These are phyloP conservation scores for Sporothrix pseudoabietina DNA, from an alignment of 2,329 filamentous ascomycete genomes.

Conservation along the genomic window DNA sequence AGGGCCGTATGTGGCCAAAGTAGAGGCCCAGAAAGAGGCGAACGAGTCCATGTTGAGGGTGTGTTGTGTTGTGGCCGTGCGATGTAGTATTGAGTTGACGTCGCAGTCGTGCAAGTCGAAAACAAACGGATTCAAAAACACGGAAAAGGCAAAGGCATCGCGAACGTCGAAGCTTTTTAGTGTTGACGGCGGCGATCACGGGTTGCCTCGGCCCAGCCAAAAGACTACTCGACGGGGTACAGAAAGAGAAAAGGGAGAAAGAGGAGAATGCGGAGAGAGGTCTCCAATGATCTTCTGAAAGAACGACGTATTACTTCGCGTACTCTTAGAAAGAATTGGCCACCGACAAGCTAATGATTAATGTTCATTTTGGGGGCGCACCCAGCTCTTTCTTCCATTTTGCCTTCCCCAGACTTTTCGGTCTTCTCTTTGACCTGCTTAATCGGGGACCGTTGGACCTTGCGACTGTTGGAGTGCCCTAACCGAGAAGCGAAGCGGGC, in stretches of 20 bases:
- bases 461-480: too few relatives aligned
- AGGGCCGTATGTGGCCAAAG: conserved; percentile 35
- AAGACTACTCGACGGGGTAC: too few relatives aligned
- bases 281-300: conserved; percentile 3
- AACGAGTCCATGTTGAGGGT: background rate
- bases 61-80: background rate
- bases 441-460: background rate
- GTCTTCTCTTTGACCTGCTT: background rate
- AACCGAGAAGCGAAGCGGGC: too few relatives aligned
- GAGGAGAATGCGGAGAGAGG: background rate
- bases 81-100: background rate
- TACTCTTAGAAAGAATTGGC: background rate
- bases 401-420: too few relatives aligned
- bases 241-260: background rate
- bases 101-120: background rate
- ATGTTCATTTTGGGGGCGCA: background rate
- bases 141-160: background rate
- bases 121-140: background rate
- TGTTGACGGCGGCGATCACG: background rate
- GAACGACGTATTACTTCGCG: too few relatives aligned
- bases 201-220: conserved; percentile 19
- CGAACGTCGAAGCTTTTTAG: background rate
- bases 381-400: too few relatives aligned
- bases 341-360: background rate
- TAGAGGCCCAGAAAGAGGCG: conserved; percentile 34